Base-by-base conservation (phyloP, 169 alveolate genomes). In the Plasmodium vivax region DNA sequence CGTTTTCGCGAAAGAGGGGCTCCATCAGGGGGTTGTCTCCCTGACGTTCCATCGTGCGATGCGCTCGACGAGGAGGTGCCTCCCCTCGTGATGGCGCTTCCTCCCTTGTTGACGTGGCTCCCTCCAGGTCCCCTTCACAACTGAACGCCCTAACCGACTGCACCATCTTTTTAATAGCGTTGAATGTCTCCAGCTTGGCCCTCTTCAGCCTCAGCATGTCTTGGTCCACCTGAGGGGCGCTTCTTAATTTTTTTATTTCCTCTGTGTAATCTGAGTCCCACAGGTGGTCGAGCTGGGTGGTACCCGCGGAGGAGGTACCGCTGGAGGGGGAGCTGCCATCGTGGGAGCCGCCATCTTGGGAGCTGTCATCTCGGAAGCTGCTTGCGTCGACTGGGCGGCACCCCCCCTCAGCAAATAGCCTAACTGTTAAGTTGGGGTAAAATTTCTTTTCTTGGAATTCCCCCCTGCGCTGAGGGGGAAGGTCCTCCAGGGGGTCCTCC, bases 121-220 rank as follows among this genome's bases (percentile, higher is more conserved):
- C 58, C 62, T 51, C 62, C 23, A 51, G 8, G 23, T 51, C 62
- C 62, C 23, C 62, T 51, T 51, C 72, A 38, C 82, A 58, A 54
- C 56, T 45, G 32, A 92, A 10, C 16, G 62, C 19, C 23, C 58
- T 92, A 2, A 92, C 75, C 43, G 77, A 30, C 10, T 68, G 6
- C 68, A 92, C 83, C 54, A 92, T 72, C 51, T 81, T 92, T 72
- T 92, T 92, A n/a, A 92, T 92, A 75, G 51, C 36, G 16, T 82
- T 82, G 75, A 92, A 47, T 32, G 95, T 92, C 62, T 92, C 95
- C 6, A 92, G 45, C 73, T 82, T 81, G 16, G 7, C 73, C 43
- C 16, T 92, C 56, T 92, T 81, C n/a, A 92, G 79, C 62, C 68
- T 82, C 72, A 92, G 43, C 7, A 92, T 82, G 41, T 82, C 34